Evolutionary conservation across 768 basidiomycete species (phyloP).

Genomic region (Mycena venus): DNA sequence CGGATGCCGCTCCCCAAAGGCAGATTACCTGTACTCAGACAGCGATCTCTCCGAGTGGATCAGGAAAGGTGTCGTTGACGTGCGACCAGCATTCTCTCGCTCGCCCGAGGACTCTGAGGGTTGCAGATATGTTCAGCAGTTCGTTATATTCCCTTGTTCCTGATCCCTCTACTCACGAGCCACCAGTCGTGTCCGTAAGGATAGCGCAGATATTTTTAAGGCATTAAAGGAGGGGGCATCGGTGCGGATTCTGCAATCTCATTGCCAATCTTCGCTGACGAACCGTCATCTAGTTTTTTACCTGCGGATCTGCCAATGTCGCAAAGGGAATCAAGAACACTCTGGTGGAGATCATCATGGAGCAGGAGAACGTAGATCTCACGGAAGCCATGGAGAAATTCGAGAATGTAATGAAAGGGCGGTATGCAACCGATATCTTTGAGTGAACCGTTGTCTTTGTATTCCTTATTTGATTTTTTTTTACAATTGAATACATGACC

Average conservation of each 20-base stretch:
- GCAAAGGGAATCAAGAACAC: conserved; percentile 54
- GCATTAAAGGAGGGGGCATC: conserved; percentile 49
- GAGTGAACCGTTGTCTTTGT: no score
- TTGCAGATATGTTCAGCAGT: conserved; percentile 56
- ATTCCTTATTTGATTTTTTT: no score
- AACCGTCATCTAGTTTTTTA: conserved; percentile 49
- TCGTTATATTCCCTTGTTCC: conserved; percentile 21
- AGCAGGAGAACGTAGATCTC: conserved; percentile 32
- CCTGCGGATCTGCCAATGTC: conserved; percentile 56
- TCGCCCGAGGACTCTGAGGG: conserved; percentile 42
- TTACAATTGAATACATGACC: no score
- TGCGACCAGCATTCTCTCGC: conserved; percentile 58
- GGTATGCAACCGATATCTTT: conserved; percentile 63
- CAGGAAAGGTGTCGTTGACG: conserved; percentile 55
- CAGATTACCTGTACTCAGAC: conserved; percentile 58
- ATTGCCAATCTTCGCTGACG: not conserved
- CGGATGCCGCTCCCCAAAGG: conserved; percentile 57
- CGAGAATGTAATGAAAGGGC: conserved; percentile 49
- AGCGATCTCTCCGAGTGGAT: conserved; percentile 59
- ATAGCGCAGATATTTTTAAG: conserved; percentile 50
- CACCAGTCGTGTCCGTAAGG: conserved; percentile 56
- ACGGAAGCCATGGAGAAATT: conserved; percentile 48
- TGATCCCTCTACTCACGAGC: not conserved
- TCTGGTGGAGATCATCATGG: conserved; percentile 53
- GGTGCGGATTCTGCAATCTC: conserved; percentile 37